These are phyloP conservation scores for Eucalyptus cloeziana DNA, from an alignment of 345 rosid genomes.

Conservation along the genomic window DNA sequence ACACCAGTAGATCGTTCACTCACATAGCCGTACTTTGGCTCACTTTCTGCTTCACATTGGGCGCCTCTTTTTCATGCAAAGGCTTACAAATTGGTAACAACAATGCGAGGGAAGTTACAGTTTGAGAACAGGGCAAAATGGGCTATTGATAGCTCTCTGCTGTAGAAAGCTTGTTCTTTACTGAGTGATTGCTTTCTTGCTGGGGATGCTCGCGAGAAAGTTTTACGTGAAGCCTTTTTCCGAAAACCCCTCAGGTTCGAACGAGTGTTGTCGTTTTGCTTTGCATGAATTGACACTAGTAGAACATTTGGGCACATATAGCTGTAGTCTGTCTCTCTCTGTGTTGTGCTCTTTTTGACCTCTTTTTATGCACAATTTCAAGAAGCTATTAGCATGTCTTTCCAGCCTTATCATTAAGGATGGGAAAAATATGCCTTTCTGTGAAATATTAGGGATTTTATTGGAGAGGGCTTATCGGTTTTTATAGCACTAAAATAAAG, in stretches of 20 bases:
- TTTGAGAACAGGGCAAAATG: background rate
- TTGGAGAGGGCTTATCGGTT: background rate
- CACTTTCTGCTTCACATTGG: background rate
- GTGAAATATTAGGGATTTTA: background rate
- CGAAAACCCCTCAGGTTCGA: background rate
- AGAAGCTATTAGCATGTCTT: background rate
- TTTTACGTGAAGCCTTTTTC: background rate
- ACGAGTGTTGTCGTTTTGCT: background rate
- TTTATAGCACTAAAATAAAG: background rate
- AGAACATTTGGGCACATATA: background rate
- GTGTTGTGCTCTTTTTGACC: background rate
- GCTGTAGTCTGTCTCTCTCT: background rate
- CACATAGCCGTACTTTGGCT: background rate
- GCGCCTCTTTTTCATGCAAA: background rate
- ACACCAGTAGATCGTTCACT: background rate
- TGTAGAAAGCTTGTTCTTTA: background rate
- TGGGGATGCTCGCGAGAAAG: background rate
- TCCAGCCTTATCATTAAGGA: background rate
- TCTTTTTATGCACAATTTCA: background rate
- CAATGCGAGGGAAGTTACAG: background rate
- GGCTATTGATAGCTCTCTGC: background rate
- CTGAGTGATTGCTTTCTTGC: background rate
- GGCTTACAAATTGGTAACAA: background rate
- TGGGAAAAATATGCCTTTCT: background rate
- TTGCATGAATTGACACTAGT: background rate